These are phyloP conservation scores for Ophiostoma pallidulum DNA, from an alignment of 2,329 filamentous ascomycete genomes.

Conservation along the genomic window DNA sequence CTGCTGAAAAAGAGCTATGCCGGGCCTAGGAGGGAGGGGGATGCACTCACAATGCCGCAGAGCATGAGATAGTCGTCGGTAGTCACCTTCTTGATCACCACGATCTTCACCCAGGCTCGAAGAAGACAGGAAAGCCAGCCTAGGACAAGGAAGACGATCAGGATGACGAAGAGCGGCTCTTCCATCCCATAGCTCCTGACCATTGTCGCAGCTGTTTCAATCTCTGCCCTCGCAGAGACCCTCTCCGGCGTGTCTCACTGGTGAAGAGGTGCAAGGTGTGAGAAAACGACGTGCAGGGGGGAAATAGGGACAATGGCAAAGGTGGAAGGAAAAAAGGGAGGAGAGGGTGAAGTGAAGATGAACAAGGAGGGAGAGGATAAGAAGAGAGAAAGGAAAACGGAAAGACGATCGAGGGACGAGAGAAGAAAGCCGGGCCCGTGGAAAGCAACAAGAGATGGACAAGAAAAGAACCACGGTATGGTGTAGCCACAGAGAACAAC, in stretches of 20 bases:
- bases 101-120: constrained; percentile 35
- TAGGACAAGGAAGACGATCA: constrained; percentile 11
- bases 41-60: constrained; percentile 30
- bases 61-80: constrained; percentile 41
- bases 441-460: too few relatives aligned
- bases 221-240: not conserved
- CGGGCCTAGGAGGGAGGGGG: constrained; percentile 1
- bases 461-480: not conserved
- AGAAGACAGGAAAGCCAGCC: constrained; percentile 29
- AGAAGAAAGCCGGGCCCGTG: too few relatives aligned
- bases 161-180: constrained; percentile 12
- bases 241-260: not conserved
- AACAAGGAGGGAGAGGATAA: not conserved
- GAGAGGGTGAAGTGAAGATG: not conserved
- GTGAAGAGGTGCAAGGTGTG: not conserved
- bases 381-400: not conserved
- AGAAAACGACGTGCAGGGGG: not conserved
- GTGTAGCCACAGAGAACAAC: not conserved
- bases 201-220: constrained; percentile 3
- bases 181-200: constrained; percentile 7
- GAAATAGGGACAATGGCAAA: not conserved
- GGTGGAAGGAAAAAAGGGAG: not conserved
- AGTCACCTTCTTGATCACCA: constrained; percentile 33
- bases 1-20: not conserved
- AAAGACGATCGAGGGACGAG: too few relatives aligned